Conservation (phyloP, 352 stramenopile species). For the Ophiocytium majus region DNA sequence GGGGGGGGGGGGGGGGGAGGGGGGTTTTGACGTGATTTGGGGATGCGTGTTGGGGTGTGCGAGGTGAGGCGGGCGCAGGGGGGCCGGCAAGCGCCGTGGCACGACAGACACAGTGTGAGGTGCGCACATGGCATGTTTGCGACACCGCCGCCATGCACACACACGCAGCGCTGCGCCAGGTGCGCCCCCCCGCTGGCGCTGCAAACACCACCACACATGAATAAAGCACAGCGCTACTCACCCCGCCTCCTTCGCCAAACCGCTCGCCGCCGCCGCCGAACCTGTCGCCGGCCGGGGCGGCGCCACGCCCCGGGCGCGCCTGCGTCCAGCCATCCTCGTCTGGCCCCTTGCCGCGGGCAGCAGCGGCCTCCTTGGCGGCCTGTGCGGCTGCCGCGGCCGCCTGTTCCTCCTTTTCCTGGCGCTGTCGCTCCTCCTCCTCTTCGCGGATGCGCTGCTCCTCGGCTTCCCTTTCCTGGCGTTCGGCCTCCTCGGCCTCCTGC, state of each 20-base stretch:
- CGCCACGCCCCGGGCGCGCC: slow-evolving; percentile 25
- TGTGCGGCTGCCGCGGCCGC: slow-evolving; percentile 27
- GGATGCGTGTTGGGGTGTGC: too few relatives aligned
- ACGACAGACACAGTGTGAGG: too few relatives aligned
- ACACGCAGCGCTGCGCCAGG: too few relatives aligned
- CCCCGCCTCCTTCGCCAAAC: background rate
- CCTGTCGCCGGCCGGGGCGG: slow-evolving; percentile 26
- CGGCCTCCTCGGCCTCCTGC: background rate
- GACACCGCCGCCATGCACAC: too few relatives aligned
- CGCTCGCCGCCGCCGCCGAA: background rate
- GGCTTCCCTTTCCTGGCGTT: slow-evolving; percentile 17
- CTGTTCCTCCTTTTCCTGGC: slow-evolving; percentile 35
- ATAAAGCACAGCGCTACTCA: background rate
- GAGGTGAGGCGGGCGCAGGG: too few relatives aligned
- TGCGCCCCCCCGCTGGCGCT: too few relatives aligned
- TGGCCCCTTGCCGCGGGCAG: slow-evolving; percentile 18
- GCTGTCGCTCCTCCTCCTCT: slow-evolving; percentile 42
- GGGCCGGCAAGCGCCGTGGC: too few relatives aligned
- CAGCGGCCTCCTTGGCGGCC: slow-evolving; percentile 17
- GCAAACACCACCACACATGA: too few relatives aligned
- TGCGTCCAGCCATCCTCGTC: slow-evolving; percentile 31
- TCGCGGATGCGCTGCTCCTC: slow-evolving; percentile 39
- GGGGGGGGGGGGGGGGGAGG: too few relatives aligned
- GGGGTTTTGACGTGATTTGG: too few relatives aligned
- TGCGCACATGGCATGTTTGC: too few relatives aligned